Evolutionary conservation across 805 yeast species (phyloP).

Genomic region (Suhomyces pyralidae): DNA sequence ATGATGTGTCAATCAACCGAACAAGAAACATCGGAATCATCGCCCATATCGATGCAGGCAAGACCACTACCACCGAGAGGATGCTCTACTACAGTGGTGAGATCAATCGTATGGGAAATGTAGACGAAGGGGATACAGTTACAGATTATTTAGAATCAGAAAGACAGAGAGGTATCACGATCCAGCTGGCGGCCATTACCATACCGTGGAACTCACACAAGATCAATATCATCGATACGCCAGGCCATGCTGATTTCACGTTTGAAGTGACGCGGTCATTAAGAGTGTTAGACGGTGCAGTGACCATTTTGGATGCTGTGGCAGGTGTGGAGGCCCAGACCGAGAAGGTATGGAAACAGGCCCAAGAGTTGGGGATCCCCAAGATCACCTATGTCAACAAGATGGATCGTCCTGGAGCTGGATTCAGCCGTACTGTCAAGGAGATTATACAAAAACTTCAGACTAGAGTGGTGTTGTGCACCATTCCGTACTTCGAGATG

Average conservation of each 20-base stretch:
- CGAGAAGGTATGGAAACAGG: constrained; percentile 94
- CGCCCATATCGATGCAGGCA: constrained; percentile 99
- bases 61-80: constrained; percentile 95
- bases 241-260: constrained; percentile 97
- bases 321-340: constrained; percentile 99
- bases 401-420: constrained; percentile 97
- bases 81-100: constrained; percentile 89
- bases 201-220: constrained; percentile 77
- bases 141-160: constrained; percentile 91
- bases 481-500: constrained; percentile 64
- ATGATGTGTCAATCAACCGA: constrained; percentile 27
- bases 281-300: constrained; percentile 91
- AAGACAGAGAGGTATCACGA: constrained; percentile 89
- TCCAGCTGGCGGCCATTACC: constrained; percentile 93
- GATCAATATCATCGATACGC: constrained; percentile 91
- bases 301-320: constrained; percentile 88
- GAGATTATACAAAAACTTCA: constrained; percentile 75
- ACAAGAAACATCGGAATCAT: constrained; percentile 91
- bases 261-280: constrained; percentile 90
- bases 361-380: constrained; percentile 65
- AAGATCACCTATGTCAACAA: constrained; percentile 80
- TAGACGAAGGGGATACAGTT: constrained; percentile 94
- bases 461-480: constrained; percentile 72
- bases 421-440: constrained; percentile 83
- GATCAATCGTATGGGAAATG: constrained; percentile 80